Evolutionary conservation across 2,329 filamentous ascomycete genomes (phyloP), one percentile per base, ranked within the genome.

Genomic region (Phaeomoniella chlamydospora): DNA sequence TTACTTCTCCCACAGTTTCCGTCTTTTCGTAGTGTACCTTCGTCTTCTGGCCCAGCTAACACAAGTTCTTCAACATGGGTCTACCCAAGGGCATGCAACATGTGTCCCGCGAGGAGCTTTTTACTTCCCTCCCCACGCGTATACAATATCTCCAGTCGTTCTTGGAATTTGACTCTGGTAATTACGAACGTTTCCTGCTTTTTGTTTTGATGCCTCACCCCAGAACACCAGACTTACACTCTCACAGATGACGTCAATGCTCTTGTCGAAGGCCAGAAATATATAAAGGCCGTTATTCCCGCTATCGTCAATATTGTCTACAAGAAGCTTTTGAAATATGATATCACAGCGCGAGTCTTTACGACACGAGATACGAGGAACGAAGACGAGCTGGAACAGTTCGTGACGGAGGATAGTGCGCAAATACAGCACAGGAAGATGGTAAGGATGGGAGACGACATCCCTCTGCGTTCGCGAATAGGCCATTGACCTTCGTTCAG

Each of bases 221-320:
- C 19, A 17, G 15, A 10, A 10, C 16, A 6, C 19, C n/a, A n/a
- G n/a, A n/a, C n/a, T n/a, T n/a, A n/a, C n/a, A 29, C 22, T 36
- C 39, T n/a, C 19, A 3, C 40, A 82, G 80, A 69, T 42, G 80
- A 86, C 49, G 74, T 84, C 38, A 77, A 80, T 44, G 79, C 80
- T 29, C 68, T 87, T 26, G 65, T 72, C 11, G 64, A 67, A 2
- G 80, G 80, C 42, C 65, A 73, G 40, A 84, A 84, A 54, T 85
- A 85, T 58, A 78, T 86, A 61, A 80, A 80, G 49, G 74, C 77
- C n/a, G 70, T 88, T 18, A 85, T 88, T 43, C 84, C 84, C 1
- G 77, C 81, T 32, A 71, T 90, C 15, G 81, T 88, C 49, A 85
- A 87, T 57, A 81, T 86, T 41, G 80, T 88, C 19, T 90, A 88